Evolutionary conservation across 2,329 filamentous ascomycete species (phyloP).

Genomic region (Cladorrhinum sp.): DNA sequence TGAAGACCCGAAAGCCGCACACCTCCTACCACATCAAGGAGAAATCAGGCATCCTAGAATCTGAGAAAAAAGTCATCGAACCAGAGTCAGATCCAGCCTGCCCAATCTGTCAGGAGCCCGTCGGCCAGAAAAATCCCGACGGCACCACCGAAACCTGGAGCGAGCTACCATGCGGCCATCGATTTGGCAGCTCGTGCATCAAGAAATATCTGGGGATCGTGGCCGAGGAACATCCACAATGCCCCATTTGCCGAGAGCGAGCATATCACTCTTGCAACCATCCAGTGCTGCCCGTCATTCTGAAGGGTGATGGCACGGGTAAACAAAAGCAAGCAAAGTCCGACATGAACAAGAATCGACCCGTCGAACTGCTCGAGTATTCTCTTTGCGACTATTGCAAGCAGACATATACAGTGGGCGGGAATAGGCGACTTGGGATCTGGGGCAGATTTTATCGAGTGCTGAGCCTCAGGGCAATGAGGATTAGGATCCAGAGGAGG

Average conservation of each 20-base stretch:
- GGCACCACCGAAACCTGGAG: slow-evolving; percentile 41
- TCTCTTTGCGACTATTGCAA: background rate
- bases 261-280: slow-evolving; percentile 35
- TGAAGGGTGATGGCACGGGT: background rate
- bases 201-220: slow-evolving; percentile 41
- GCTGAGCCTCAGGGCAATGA: background rate
- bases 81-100: slow-evolving; percentile 30
- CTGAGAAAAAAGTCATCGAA: slow-evolving; percentile 15
- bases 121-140: slow-evolving; percentile 38
- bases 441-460: background rate
- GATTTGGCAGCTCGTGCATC: slow-evolving; percentile 43
- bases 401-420: background rate
- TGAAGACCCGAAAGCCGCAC: slow-evolving; percentile 16
- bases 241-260: slow-evolving; percentile 40
- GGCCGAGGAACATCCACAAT: slow-evolving; percentile 36
- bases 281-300: slow-evolving; percentile 31
- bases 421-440: background rate
- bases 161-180: slow-evolving; percentile 41
- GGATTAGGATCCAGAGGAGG: background rate
- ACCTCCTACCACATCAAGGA: slow-evolving; percentile 1
- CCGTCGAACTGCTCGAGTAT: background rate
- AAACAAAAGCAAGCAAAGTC: background rate
- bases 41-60: slow-evolving; percentile 4
- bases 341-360: background rate
- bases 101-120: slow-evolving; percentile 43